A percentile compares a stretch with the other conserved stretches of the same genome.
phyloP scores from a whole-genome alignment of 116 monocot species.

The Phalaenopsis hybrid region DNA sequence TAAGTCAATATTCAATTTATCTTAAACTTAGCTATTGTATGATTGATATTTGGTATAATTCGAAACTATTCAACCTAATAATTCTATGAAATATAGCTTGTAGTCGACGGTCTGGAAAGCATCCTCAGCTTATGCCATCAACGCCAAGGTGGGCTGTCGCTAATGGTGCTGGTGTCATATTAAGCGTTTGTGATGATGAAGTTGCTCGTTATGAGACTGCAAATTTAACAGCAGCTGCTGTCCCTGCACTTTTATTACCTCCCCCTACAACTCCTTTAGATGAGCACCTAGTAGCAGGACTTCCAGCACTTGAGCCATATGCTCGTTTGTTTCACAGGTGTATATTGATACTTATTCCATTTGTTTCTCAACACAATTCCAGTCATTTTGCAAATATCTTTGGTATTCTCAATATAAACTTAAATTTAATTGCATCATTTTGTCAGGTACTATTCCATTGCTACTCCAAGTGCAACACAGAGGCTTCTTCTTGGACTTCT shows the following conservation, averaged over 20 bases:
- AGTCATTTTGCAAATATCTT: not conserved
- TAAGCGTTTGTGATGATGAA: slow-evolving; percentile 99
- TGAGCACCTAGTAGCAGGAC: slow-evolving; percentile 90
- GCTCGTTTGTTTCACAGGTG: slow-evolving; percentile 95
- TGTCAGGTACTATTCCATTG: slow-evolving; percentile 91
- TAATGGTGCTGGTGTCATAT: slow-evolving; percentile 97
- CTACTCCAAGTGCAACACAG: slow-evolving; percentile 95
- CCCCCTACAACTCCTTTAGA: slow-evolving; percentile 93
- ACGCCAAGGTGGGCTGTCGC: slow-evolving; percentile 99
- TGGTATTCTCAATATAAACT: not conserved
- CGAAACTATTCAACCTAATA: not conserved
- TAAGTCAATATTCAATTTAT: not conserved
- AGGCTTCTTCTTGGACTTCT: slow-evolving; percentile 96
- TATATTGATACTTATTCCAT: slow-evolving; percentile 1
- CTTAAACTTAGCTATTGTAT: not conserved
- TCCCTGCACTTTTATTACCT: slow-evolving; percentile 91
- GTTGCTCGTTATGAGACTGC: slow-evolving; percentile 94
- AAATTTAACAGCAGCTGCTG: slow-evolving; percentile 94
- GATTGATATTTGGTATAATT: not conserved
- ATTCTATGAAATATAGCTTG: slow-evolving; percentile 35
- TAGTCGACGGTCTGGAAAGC: slow-evolving; percentile 86
- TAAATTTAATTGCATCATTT: slow-evolving; percentile 4
- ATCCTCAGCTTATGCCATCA: slow-evolving; percentile 97
- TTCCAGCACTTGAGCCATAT: slow-evolving; percentile 93
- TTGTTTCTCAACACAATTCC: not conserved